Percentiles rank a stretch among this genome's conserved stretches.
Conservation (phyloP, 2,329 filamentous ascomycete genomes). For the Thielaviopsis punctulata region DNA sequence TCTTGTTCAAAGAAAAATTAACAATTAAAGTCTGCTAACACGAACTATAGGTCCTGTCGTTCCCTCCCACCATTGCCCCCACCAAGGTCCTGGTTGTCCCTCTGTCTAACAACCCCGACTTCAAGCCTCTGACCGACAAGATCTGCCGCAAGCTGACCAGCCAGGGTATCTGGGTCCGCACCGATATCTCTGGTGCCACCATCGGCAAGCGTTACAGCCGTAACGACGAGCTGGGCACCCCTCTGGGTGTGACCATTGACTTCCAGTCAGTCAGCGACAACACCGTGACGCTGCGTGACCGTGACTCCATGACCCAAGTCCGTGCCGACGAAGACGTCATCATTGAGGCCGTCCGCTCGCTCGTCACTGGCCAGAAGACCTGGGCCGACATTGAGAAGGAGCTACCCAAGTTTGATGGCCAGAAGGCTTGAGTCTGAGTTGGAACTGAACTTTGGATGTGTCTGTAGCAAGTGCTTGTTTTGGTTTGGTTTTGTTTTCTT, state of each 20-base stretch:
- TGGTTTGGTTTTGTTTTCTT: not conserved
- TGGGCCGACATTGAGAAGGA: constrained; percentile 57
- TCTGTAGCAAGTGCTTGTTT: constrained; percentile 1
- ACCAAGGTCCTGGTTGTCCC: constrained; percentile 78
- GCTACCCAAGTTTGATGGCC: constrained; percentile 70
- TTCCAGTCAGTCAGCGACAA: constrained; percentile 76
- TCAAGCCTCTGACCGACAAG: constrained; percentile 49
- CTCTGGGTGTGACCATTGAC: constrained; percentile 75
- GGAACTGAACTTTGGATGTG: not conserved
- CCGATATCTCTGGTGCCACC: constrained; percentile 67
- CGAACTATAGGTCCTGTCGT: constrained; percentile 22
- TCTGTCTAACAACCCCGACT: constrained; percentile 55
- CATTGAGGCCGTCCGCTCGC: constrained; percentile 44
- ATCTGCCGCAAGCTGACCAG: constrained; percentile 54
- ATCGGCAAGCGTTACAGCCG: constrained; percentile 80
- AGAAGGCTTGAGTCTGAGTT: constrained; percentile 32
- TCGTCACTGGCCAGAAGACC: constrained; percentile 26
- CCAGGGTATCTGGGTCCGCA: constrained; percentile 54
- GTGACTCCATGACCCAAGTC: constrained; percentile 72
- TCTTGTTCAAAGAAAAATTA: constrained; percentile 15
- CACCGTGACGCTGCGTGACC: constrained; percentile 65
- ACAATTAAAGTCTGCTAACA: constrained; percentile 22
- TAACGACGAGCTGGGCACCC: constrained; percentile 81
- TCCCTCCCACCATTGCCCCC: constrained; percentile 47
- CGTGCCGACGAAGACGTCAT: constrained; percentile 60